Percentiles rank a stretch among this genome's conserved stretches.
phyloP scores from a whole-genome alignment of 2,329 filamentous ascomycete species.

The Fusarium torreyae region DNA sequence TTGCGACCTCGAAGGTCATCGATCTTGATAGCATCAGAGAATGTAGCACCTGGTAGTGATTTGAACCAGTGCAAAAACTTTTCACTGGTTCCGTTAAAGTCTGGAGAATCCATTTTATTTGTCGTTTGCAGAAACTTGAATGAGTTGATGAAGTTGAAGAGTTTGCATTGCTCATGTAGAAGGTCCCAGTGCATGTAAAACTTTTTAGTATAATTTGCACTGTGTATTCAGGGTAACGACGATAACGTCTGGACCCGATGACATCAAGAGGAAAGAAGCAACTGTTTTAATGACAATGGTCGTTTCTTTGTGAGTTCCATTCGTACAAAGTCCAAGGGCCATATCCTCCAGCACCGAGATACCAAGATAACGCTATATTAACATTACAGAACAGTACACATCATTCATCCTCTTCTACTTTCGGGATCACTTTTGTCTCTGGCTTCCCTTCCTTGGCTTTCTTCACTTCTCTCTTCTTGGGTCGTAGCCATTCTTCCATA shows the following conservation, averaged over 20 bases:
- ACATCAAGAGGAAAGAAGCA: too few relatives aligned
- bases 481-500: conserved; percentile 91
- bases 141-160: background rate
- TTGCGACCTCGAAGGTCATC: conserved; percentile 65
- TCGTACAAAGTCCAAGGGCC: background rate
- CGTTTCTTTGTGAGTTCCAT: too few relatives aligned
- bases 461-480: conserved; percentile 79
- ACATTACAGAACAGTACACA: too few relatives aligned
- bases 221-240: conserved; percentile 13
- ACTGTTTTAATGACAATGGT: too few relatives aligned
- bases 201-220: conserved; percentile 18
- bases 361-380: too few relatives aligned
- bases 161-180: background rate
- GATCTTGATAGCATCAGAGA: conserved; percentile 68
- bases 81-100: conserved; percentile 61
- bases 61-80: conserved; percentile 70
- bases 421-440: conserved; percentile 32
- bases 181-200: conserved; percentile 29
- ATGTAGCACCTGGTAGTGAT: conserved; percentile 65
- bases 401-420: conserved; percentile 19
- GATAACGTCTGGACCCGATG: background rate
- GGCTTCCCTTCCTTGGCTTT: conserved; percentile 57
- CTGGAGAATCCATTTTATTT: conserved; percentile 31
- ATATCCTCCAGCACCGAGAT: background rate
- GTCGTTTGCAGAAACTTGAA: background rate